A percentile compares a stretch with the other conserved stretches of the same genome.
phyloP scores from a whole-genome alignment of 139 green algal species.

The Picochlorum sp. region DNA sequence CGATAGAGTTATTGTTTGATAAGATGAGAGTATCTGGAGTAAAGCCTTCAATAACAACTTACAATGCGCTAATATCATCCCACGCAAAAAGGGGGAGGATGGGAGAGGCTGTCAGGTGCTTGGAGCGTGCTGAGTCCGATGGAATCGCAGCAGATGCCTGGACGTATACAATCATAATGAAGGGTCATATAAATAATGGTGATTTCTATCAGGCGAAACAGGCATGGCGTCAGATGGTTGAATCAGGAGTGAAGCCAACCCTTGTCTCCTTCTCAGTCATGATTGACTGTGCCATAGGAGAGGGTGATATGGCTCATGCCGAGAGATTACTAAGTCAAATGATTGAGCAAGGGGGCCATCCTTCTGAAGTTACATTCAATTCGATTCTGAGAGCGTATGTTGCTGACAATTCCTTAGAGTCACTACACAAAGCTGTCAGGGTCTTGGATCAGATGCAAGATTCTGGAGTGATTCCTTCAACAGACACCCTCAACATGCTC shows the following conservation, averaged over 20 bases:
- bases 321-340: constrained; percentile 25
- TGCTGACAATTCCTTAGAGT: constrained; percentile 26
- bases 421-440: background rate
- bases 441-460: constrained; percentile 16
- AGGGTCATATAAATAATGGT: constrained; percentile 27
- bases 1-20: constrained; percentile 28
- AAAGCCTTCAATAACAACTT: constrained; percentile 40
- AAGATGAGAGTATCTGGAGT: constrained; percentile 27
- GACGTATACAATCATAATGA: constrained; percentile 38
- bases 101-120: constrained; percentile 22
- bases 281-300: constrained; percentile 60
- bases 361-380: constrained; percentile 72
- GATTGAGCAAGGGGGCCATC: constrained; percentile 43
- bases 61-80: constrained; percentile 53
- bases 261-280: constrained; percentile 59
- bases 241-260: constrained; percentile 20
- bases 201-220: constrained; percentile 18
- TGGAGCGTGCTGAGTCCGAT: constrained; percentile 29
- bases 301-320: constrained; percentile 54
- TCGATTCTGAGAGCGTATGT: constrained; percentile 74
- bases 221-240: constrained; percentile 30
- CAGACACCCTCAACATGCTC: constrained; percentile 39
- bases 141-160: constrained; percentile 44
- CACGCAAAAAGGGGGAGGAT: constrained; percentile 39
- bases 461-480: background rate